These are phyloP conservation scores for Sclerotinia glacialis DNA, from an alignment of 2,329 filamentous ascomycete genomes.

Conservation along the genomic window DNA sequence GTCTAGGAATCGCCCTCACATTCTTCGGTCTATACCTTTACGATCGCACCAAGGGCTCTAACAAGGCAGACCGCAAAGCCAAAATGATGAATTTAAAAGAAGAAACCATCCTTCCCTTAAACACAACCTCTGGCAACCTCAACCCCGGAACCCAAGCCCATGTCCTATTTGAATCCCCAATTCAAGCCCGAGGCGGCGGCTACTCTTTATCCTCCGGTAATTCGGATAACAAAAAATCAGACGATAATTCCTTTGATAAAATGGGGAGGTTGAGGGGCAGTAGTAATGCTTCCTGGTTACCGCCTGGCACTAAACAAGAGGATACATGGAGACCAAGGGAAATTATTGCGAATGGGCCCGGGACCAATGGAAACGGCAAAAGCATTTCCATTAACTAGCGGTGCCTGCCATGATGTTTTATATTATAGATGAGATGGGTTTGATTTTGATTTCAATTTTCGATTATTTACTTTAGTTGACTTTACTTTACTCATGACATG, in stretches of 20 bases:
- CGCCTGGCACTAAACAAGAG: conserved; percentile 79
- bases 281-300: conserved; percentile 60
- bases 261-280: conserved; percentile 46
- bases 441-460: conserved; percentile 6
- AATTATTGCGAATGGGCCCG: conserved; percentile 15
- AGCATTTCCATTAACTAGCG: conserved; percentile 16
- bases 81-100: conserved; percentile 57
- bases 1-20: conserved; percentile 79
- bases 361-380: conserved; percentile 4
- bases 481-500: conserved; percentile 5
- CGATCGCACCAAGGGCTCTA: conserved; percentile 84
- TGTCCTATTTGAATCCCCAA: conserved; percentile 15
- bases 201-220: conserved; percentile 42
- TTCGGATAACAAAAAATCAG: conserved; percentile 38
- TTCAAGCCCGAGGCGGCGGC: conserved; percentile 30
- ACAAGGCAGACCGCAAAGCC: conserved; percentile 80
- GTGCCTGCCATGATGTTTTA: background rate
- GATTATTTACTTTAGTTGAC: background rate
- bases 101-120: conserved; percentile 35
- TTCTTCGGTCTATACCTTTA: conserved; percentile 94
- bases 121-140: conserved; percentile 21
- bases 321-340: conserved; percentile 66
- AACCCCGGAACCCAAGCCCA: conserved; percentile 16
- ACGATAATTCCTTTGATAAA: conserved; percentile 57
- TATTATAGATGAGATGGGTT: conserved; percentile 7